Conservation (phyloP, 805 yeast species). For the Isabelozyma rhagii region DNA sequence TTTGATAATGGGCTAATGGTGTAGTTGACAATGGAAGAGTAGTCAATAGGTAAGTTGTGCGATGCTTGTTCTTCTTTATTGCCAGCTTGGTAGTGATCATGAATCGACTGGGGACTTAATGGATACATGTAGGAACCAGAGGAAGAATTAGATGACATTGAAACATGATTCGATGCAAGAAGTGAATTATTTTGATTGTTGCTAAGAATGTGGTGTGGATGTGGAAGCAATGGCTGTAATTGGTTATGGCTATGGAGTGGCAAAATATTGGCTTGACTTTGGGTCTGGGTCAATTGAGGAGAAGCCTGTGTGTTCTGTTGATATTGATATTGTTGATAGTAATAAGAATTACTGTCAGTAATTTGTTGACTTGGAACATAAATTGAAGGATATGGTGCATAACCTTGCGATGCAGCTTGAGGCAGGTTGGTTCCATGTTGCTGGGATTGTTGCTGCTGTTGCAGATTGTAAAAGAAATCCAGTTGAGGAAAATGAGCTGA, state of each 20-base stretch:
- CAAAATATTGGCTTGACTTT: not conserved
- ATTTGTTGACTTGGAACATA: not conserved
- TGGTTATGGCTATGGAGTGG: not conserved
- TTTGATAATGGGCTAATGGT: slow-evolving; percentile 30
- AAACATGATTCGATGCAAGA: not conserved
- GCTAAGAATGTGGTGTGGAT: not conserved
- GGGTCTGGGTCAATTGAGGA: not conserved
- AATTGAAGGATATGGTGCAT: slow-evolving; percentile 2
- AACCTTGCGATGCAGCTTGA: not conserved
- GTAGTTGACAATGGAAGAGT: slow-evolving; percentile 30
- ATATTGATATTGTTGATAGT: not conserved
- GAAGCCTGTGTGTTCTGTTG: not conserved
- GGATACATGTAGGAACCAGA: not conserved
- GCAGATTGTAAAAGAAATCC: slow-evolving; percentile 1
- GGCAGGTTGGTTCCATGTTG: slow-evolving; percentile 1
- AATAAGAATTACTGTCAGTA: not conserved
- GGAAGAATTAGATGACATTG: slow-evolving; percentile 1
- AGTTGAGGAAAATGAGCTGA: not conserved
- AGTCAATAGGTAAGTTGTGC: slow-evolving; percentile 21
- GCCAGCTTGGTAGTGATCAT: not conserved
- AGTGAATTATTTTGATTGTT: not conserved
- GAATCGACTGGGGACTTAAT: not conserved
- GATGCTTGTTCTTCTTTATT: not conserved
- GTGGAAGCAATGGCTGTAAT: not conserved
- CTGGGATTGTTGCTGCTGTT: slow-evolving; percentile 1